phyloP scores from a whole-genome alignment of 192 early-diverging fungal species.

The Coemansia sp. region DNA sequence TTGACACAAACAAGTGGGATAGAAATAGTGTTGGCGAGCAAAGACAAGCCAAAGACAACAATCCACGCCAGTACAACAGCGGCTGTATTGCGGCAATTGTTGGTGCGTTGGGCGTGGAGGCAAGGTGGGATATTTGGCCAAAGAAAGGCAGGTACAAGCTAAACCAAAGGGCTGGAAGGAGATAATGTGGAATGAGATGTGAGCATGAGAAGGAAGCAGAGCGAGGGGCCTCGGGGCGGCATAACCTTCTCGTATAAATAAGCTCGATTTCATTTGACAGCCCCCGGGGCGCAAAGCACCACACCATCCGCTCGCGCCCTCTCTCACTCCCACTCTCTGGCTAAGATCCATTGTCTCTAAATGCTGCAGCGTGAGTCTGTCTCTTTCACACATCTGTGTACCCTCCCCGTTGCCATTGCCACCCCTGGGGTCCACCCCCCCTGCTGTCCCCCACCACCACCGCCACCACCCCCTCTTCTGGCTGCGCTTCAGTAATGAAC shows the following conservation, averaged over 20 bases:
- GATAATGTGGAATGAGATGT: neutral
- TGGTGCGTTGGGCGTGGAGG: neutral
- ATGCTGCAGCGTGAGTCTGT: constrained; percentile 30
- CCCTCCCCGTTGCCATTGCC: constrained; percentile 5
- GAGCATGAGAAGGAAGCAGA: neutral
- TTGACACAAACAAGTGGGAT: constrained; percentile 3
- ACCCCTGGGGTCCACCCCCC: constrained; percentile 15
- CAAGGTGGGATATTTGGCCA: constrained; percentile 2
- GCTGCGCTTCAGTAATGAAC: constrained; percentile 2
- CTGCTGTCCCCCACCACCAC: constrained; percentile 5
- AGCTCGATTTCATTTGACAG: constrained; percentile 39
- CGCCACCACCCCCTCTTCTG: neutral
- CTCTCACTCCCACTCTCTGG: constrained; percentile 10
- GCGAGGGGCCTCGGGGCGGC: constrained; percentile 7
- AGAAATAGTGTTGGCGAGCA: constrained; percentile 8
- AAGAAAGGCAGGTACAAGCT: neutral
- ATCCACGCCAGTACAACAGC: constrained; percentile 6
- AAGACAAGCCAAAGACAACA: constrained; percentile 5
- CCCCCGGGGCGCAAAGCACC: constrained; percentile 15
- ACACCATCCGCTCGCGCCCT: neutral
- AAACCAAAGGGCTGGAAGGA: neutral
- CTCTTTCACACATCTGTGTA: neutral
- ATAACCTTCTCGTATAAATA: constrained; percentile 26
- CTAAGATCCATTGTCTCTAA: constrained; percentile 43
- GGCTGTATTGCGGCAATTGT: constrained; percentile 8